Conservation (phyloP, 441 rosid genomes). For the Populus hybrid region DNA sequence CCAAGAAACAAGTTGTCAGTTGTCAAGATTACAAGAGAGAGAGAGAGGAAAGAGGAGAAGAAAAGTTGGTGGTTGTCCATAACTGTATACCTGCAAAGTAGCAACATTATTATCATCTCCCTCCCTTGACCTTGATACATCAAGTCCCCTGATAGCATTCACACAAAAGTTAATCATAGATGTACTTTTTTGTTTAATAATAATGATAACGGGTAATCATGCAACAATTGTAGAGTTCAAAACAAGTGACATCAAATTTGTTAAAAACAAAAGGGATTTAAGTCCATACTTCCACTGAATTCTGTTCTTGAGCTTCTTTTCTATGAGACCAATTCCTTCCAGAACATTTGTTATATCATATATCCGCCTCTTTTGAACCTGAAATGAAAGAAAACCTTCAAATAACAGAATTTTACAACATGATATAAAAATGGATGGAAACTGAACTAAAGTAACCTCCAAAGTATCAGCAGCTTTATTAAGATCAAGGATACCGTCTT, state of each 20-base stretch:
- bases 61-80: background rate
- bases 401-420: constrained; percentile 16
- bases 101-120: constrained; percentile 60
- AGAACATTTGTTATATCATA: constrained; percentile 98
- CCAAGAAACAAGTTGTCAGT: background rate
- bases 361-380: constrained; percentile 98
- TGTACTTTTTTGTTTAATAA: too few relatives aligned
- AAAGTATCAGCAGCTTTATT: constrained; percentile 93
- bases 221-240: constrained; percentile 4
- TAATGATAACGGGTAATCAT: constrained; percentile 4
- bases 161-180: constrained; percentile 12
- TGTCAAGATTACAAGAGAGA: background rate
- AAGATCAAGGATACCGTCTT: constrained; percentile 94
- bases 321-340: constrained; percentile 97
- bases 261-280: background rate
- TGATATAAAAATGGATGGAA: constrained; percentile 6
- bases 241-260: constrained; percentile 13
- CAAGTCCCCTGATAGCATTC: constrained; percentile 66
- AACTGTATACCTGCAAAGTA: constrained; percentile 63
- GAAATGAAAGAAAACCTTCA: constrained; percentile 24
- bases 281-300: constrained; percentile 91
- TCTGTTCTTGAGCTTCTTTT: constrained; percentile 95
- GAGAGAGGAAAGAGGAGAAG: background rate
- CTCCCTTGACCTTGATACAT: constrained; percentile 83
- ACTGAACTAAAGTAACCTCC: constrained; percentile 50